A percentile compares a stretch with the other conserved stretches of the same genome.
phyloP scores from a whole-genome alignment of 441 rosid genomes.

The Corymbia citriodora region DNA sequence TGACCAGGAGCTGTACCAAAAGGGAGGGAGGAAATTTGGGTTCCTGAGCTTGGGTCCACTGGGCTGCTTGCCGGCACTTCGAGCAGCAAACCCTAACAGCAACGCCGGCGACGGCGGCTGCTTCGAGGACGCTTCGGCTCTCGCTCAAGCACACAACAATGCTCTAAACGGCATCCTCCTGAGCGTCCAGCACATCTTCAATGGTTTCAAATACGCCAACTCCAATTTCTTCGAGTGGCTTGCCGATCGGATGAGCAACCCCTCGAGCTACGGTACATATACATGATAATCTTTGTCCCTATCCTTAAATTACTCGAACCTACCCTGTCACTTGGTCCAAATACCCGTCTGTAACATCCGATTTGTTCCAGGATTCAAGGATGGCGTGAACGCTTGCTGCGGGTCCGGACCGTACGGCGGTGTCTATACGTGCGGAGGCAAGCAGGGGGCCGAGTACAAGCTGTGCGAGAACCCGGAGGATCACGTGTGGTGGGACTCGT shows the following conservation, averaged over 20 bases:
- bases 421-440: slow-evolving; percentile 32
- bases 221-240: slow-evolving; percentile 39
- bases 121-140: slow-evolving; percentile 35
- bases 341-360: not conserved
- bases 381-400: slow-evolving; percentile 44
- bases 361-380: slow-evolving; percentile 33
- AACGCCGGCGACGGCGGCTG: slow-evolving; percentile 24
- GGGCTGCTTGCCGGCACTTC: slow-evolving; percentile 45
- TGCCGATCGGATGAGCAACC: slow-evolving; percentile 21
- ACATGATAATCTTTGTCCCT: not conserved
- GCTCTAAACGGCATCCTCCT: slow-evolving; percentile 30
- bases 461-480: slow-evolving; percentile 30
- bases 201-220: slow-evolving; percentile 36
- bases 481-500: slow-evolving; percentile 49
- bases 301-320: accelerated
- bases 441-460: slow-evolving; percentile 11
- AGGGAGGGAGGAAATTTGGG: slow-evolving; percentile 51
- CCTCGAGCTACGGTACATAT: slow-evolving; percentile 29
- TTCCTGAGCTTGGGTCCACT: slow-evolving; percentile 38
- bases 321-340: not conserved
- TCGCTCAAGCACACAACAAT: slow-evolving; percentile 41
- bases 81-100: slow-evolving; percentile 25
- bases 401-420: slow-evolving; percentile 44
- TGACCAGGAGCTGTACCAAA: slow-evolving; percentile 34
- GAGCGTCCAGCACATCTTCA: slow-evolving; percentile 23